Evolutionary conservation across 2,329 filamentous ascomycete genomes (phyloP), one percentile per base, ranked within the genome.

Genomic region (Colletotrichum simmondsii): DNA sequence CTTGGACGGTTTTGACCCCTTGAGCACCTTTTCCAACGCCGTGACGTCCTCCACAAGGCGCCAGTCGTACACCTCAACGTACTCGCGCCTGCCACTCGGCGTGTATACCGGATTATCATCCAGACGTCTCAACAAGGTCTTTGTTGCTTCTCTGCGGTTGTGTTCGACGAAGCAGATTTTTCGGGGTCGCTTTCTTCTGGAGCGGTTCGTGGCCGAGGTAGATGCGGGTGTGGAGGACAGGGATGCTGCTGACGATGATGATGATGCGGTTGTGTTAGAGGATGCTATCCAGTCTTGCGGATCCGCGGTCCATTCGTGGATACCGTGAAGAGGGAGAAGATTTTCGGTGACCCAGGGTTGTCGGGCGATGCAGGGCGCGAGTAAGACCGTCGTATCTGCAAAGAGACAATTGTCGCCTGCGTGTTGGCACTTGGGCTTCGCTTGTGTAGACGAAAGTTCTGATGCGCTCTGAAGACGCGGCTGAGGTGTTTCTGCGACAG

Each of bases 11-110:
- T 54, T 52, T 16, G 49, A 62, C n/a, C 71, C 73, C 59, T 12
- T 74, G 24, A 61, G 58, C 14, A 42, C 77, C 56, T 81, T 79
- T 67, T 89, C 86, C 56, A 81, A 70, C 42, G 82, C 82, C 2
- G 79, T 80, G 11, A 88, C 76, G 24, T 83, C 80, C 37, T 82
- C 79, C 59, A 88, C 71, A 5, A 87, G 77, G 5, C 84, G 80
- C 86, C 86, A 88, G 75, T 88, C 86, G 65, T 86, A 86, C 2
- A 87, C 80, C 6, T 80, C 79, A 2, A 87, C 81, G 79, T 81
- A 84, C 11, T 81, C 80, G 6, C 81, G 77, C 32, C 75, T 75
- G 5, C 80, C 80, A 2, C 77, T 75, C 3, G 77, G 77, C 11
- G 75, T 76, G 26, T 66, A 74, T 14, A 81, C 58, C 12, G 81